These are phyloP conservation scores for Viola odorata DNA, from an alignment of 345 rosid genomes.

Conservation along the genomic window DNA sequence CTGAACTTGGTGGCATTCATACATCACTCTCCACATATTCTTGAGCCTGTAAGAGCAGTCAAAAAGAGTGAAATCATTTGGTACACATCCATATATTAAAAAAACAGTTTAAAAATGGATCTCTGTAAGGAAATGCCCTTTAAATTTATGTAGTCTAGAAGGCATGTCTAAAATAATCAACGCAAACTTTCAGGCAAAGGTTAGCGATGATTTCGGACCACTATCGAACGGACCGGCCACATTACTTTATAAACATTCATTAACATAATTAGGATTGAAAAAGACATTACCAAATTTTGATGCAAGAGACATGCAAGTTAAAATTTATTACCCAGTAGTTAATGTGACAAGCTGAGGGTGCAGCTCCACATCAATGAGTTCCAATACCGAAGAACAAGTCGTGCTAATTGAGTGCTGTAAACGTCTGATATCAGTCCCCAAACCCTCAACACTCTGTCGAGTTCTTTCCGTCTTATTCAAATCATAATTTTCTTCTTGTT, in stretches of 20 bases:
- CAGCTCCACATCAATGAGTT: conserved; percentile 64
- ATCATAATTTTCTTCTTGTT: conserved; percentile 54
- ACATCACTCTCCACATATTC: conserved; percentile 76
- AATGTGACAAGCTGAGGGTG: conserved; percentile 75
- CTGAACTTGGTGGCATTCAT: conserved; percentile 71
- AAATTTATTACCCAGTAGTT: conserved; percentile 62
- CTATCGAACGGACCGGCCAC: no score
- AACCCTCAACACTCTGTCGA: conserved; percentile 47
- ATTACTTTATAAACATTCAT: no score
- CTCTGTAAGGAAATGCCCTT: no score
- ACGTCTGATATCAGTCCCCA: conserved; percentile 41
- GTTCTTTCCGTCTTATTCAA: conserved; percentile 58
- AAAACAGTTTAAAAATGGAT: no score
- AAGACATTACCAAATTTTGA: no score
- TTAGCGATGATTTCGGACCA: no score
- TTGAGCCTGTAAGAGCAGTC: conserved; percentile 38
- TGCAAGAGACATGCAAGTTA: not conserved
- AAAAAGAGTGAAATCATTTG: not conserved
- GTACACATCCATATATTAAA: no score
- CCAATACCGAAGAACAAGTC: conserved; percentile 45
- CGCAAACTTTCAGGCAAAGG: no score
- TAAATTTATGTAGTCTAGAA: no score
- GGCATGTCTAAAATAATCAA: no score
- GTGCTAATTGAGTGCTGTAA: conserved; percentile 57
- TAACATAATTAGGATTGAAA: no score